These are phyloP conservation scores for Fomitopsis schrenkii DNA, from an alignment of 1,284 basidiomycete species.

Conservation along the genomic window DNA sequence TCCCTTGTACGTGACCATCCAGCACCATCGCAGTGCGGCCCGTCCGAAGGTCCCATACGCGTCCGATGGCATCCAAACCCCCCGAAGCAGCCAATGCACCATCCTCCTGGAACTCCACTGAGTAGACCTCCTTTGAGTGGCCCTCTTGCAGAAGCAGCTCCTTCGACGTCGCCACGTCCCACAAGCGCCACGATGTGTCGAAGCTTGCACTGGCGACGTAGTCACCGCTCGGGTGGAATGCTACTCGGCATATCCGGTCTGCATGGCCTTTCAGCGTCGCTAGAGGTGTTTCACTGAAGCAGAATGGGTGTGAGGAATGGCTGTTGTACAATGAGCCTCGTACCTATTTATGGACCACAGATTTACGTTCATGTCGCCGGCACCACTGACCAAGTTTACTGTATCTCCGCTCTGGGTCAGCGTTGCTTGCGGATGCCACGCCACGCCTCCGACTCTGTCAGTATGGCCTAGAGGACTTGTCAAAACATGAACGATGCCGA, in stretches of 20 bases:
- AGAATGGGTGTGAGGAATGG: background rate
- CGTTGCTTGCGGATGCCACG: constrained; percentile 96
- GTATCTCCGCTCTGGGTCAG: constrained; percentile 63
- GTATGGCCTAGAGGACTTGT: constrained; percentile 60
- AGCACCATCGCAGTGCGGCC: constrained; percentile 97
- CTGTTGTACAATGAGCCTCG: constrained; percentile 11
- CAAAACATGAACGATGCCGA: background rate
- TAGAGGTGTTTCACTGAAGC: constrained; percentile 69
- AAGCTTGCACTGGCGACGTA: constrained; percentile 95
- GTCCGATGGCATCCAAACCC: constrained; percentile 94
- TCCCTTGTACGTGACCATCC: constrained; percentile 94
- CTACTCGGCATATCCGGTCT: constrained; percentile 88
- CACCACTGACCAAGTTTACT: constrained; percentile 90
- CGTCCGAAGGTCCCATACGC: constrained; percentile 95
- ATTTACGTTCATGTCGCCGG: constrained; percentile 81
- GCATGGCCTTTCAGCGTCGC: constrained; percentile 85
- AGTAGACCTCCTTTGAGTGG: constrained; percentile 95
- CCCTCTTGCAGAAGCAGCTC: constrained; percentile 94
- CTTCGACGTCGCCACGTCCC: constrained; percentile 82
- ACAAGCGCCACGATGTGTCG: constrained; percentile 98
- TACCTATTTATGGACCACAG: constrained; percentile 89
- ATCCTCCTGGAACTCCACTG: constrained; percentile 94
- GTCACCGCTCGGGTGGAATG: constrained; percentile 92
- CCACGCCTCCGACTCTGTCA: constrained; percentile 92
- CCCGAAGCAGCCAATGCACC: constrained; percentile 92